A percentile compares a stretch with the other conserved stretches of the same genome.
phyloP scores from a whole-genome alignment of 805 yeast genomes.

The Babjeviella inositovora region DNA sequence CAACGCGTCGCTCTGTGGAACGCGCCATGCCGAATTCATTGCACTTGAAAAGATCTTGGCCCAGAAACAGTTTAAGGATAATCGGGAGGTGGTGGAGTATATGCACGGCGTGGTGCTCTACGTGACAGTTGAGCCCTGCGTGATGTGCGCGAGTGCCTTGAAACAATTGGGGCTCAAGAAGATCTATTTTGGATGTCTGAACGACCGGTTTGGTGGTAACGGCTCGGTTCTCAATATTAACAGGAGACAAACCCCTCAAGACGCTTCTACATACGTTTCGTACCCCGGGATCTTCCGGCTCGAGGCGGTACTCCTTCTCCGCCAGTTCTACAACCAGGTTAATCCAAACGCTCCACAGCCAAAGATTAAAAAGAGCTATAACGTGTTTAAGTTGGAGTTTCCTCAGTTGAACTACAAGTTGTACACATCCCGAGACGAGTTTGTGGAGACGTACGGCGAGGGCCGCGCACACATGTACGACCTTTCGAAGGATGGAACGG shows the following conservation, averaged over 20 bases:
- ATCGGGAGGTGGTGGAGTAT: slow-evolving; percentile 12
- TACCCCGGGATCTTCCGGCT: slow-evolving; percentile 68
- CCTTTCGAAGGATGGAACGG: no score
- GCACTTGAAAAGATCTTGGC: slow-evolving; percentile 44
- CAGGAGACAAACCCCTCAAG: slow-evolving; percentile 14
- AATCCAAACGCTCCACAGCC: slow-evolving; percentile 79
- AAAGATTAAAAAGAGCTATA: slow-evolving; percentile 54
- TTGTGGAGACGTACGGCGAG: slow-evolving; percentile 30
- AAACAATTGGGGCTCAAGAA: slow-evolving; percentile 60
- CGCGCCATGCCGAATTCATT: slow-evolving; percentile 83
- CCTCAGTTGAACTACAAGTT: slow-evolving; percentile 42
- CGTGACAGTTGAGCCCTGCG: slow-evolving; percentile 96
- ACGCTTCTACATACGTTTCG: slow-evolving; percentile 24
- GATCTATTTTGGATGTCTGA: slow-evolving; percentile 85
- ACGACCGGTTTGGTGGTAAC: slow-evolving; percentile 93
- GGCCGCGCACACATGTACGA: no score
- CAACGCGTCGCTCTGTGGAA: slow-evolving; percentile 71
- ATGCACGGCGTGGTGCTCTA: slow-evolving; percentile 52
- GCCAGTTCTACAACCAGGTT: slow-evolving; percentile 76
- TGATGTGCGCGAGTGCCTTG: slow-evolving; percentile 92
- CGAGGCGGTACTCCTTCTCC: slow-evolving; percentile 69
- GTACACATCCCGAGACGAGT: slow-evolving; percentile 35
- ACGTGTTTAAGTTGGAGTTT: slow-evolving; percentile 34
- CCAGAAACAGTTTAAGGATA: slow-evolving; percentile 7
- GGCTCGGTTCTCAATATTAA: slow-evolving; percentile 67